Evolutionary conservation across 2,329 filamentous ascomycete genomes (phyloP), one percentile per base, ranked within the genome.

Genomic region (Neofusicoccum parvum): DNA sequence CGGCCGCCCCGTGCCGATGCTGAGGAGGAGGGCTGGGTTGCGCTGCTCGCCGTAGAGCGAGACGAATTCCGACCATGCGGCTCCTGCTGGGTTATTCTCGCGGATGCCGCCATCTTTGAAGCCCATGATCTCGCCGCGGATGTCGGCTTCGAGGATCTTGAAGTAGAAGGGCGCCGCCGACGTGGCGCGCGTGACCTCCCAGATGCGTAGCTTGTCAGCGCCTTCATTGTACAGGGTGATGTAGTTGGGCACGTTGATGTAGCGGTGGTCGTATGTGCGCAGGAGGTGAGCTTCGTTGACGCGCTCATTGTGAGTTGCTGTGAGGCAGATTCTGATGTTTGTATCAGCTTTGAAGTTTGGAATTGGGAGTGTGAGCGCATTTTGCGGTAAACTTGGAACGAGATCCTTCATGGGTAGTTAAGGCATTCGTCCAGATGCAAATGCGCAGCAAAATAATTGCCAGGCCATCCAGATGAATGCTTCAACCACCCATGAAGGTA

Each of bases 141-240:
- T 71, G 36, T 81, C 78, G 5, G 80, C 79, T 64, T 79, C 75
- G 10, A 84, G 75, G 75, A 82, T 80, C 51, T 82, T 78, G 72
- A 84, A 83, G 71, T 82, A 83, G 70, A 83, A 83, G 0, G 83
- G 83, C 0, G 83, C 83, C 2, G 84, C 84, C 1, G 80, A 82
- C 0, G 83, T 85, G 1, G 83, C 84, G 7, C 83, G 72, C 0
- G 81, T 83, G 0, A 84, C 83, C 70, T 84, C 73, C 78, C 82
- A 86, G 46, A 86, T 84, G 1, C 78, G 76, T 15, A 83, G 72
- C 48, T 74, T 72, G 65, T 83, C 80, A 5, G 78, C 78, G 9
- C 80, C 80, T 70, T 80, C 77, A 68, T 84, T 84, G 74, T 83
- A 83, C 1, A 75, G 73, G 3, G 78, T 80, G 5, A 82, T 78